These are phyloP conservation scores for Fonsecaea nubica DNA, from an alignment of 2,329 filamentous ascomycete species.

Conservation along the genomic window DNA sequence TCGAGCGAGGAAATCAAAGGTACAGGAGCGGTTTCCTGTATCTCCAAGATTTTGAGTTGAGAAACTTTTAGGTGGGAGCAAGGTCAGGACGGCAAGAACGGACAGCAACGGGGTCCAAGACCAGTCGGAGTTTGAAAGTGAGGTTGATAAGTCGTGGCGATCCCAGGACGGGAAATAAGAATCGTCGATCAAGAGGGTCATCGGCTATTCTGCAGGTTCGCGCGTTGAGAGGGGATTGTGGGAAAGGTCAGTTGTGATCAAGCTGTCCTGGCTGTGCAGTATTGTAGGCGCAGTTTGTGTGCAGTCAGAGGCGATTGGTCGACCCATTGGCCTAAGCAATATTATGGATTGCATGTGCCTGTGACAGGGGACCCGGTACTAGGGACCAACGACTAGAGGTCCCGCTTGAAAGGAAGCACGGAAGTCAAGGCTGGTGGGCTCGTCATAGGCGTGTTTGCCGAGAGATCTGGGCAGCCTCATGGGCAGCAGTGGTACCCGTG, in stretches of 20 bases:
- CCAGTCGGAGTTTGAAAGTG: slow-evolving; percentile 2
- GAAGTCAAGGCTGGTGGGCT: neutral
- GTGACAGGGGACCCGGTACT: too few relatives aligned
- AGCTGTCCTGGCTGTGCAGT: neutral
- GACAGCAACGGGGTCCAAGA: slow-evolving; percentile 6
- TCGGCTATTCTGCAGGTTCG: slow-evolving; percentile 15
- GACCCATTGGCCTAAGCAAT: neutral
- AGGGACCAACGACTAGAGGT: neutral
- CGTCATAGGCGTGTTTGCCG: neutral
- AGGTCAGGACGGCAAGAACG: neutral
- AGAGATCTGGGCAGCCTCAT: slow-evolving; percentile 6
- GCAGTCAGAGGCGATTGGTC: slow-evolving; percentile 8
- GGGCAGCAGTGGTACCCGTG: neutral
- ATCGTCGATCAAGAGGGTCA: slow-evolving; percentile 21
- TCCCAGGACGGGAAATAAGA: slow-evolving; percentile 12
- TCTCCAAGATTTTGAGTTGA: slow-evolving; percentile 1
- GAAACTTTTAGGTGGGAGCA: neutral
- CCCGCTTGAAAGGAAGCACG: neutral
- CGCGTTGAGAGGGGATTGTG: neutral
- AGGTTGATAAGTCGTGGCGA: slow-evolving; percentile 11
- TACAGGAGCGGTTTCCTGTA: neutral
- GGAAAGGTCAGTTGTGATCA: neutral
- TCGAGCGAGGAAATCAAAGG: neutral
- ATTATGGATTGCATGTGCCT: slow-evolving; percentile 7
- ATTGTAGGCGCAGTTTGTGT: slow-evolving; percentile 7